Evolutionary conservation across 768 basidiomycete species (phyloP), one percentile per base, ranked within the genome.

Genomic region (Pleurotus tuber-regium): DNA sequence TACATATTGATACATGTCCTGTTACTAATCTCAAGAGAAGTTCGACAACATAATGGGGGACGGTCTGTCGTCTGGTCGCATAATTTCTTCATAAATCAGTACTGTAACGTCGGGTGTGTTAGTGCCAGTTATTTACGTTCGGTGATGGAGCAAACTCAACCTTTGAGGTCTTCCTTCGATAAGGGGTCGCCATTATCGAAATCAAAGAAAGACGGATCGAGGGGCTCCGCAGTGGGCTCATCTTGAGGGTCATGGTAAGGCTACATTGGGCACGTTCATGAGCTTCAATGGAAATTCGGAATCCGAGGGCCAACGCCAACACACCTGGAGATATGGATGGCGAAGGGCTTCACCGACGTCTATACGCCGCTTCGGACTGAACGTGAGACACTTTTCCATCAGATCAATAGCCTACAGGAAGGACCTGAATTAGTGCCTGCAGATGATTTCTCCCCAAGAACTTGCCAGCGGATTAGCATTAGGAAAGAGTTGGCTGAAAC

Each of bases 231-330:
- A 1, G 81, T 79, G 0, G 95, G 94, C 63, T 97, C 94, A 63
- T 98, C 94, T 10, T 83, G 80, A 4, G 87, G 82, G 61, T 96
- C 94, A 56, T 95, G 92, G 59, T 94, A 93, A 0, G 90, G 84
- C 88, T 89, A 55, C 11, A 23, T 12, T 48, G 48, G n/a, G 39
- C 6, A 5, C 18, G 29, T 38, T 25, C 30, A 48, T 41, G 19
- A 41, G 39, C 28, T 3, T 28, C 4, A n/a, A 47, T 14, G 24
- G 19, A 11, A 24, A 26, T 44, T 14, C 26, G 43, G n/a, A n/a
- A n/a, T n/a, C n/a, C n/a, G 43, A 18, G 33, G 21, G 41, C 16
- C n/a, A 54, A 24, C 46, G 50, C 55, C 57, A 14, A 64, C 76
- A 28, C 50, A 88, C 91, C 73, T 83, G 82, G 21, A 96, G 75